Conservation (phyloP, 169 alveolate genomes). For the Plasmodium coatneyi region DNA sequence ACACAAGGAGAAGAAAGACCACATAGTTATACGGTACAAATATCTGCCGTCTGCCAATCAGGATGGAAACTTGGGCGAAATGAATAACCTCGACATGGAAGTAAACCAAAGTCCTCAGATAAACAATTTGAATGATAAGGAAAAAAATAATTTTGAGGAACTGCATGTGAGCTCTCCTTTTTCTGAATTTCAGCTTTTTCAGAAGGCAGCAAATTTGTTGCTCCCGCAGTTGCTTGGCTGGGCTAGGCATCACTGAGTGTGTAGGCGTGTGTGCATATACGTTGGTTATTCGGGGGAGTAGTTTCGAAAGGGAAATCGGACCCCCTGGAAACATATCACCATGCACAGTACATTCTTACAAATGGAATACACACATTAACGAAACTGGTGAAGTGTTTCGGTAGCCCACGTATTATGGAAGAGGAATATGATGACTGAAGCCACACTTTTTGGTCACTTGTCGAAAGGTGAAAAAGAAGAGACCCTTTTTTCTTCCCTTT, state of each 20-base stretch:
- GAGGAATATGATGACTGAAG: background rate
- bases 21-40: conserved; percentile 56
- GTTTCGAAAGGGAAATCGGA: background rate
- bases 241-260: conserved; percentile 41
- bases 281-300: background rate
- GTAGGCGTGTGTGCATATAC: background rate
- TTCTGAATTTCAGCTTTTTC: conserved; percentile 60
- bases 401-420: background rate
- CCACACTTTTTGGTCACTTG: background rate
- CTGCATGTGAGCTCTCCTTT: conserved; percentile 54
- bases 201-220: conserved; percentile 67
- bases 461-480: background rate
- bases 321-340: background rate
- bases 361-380: background rate
- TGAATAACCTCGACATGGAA: conserved; percentile 30
- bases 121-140: conserved; percentile 40
- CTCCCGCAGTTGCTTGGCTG: conserved; percentile 67
- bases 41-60: conserved; percentile 38
- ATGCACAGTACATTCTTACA: background rate
- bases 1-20: conserved; percentile 69
- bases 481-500: background rate
- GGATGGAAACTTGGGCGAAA: conserved; percentile 37
- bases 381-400: background rate
- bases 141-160: conserved; percentile 57
- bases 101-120: conserved; percentile 25